Percentiles rank a stretch among this genome's conserved stretches.
Conservation (phyloP, 192 early-diverging fungal species). For the Backusella morwellensis region DNA sequence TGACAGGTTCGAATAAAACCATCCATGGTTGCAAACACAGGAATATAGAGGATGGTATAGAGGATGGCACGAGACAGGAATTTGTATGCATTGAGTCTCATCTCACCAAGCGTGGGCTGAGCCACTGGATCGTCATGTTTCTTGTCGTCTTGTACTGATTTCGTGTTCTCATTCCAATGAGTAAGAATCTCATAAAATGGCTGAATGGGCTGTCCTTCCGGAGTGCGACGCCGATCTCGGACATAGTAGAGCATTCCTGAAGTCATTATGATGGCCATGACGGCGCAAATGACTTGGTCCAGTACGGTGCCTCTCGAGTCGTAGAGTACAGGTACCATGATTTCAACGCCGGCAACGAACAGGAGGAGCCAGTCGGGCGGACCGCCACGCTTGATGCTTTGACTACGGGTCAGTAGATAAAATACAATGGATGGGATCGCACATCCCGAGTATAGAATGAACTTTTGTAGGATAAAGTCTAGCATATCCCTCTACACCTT, state of each 20-base stretch:
- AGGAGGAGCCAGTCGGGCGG: background rate
- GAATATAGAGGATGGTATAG: background rate
- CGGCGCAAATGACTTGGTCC: constrained; percentile 1
- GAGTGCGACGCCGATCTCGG: background rate
- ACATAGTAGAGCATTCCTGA: constrained; percentile 10
- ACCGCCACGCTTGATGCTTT: background rate
- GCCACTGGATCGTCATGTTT: background rate
- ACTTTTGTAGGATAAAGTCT: background rate
- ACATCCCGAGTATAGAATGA: background rate
- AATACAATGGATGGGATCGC: constrained; percentile 3
- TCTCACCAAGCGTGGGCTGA: background rate
- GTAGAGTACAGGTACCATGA: background rate
- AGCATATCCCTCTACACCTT: background rate
- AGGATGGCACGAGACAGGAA: background rate
- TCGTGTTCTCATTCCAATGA: constrained; percentile 9
- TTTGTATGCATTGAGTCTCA: background rate
- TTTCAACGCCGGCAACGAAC: background rate
- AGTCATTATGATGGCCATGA: constrained; percentile 9
- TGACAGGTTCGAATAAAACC: constrained; percentile 10
- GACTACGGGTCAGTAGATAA: background rate
- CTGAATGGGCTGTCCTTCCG: background rate
- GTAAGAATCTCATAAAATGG: constrained; percentile 10
- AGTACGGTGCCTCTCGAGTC: background rate
- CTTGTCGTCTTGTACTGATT: background rate
- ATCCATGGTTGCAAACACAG: constrained; percentile 4